Percentiles rank a stretch among this genome's conserved stretches.
phyloP scores from a whole-genome alignment of 805 yeast species.

The Metschnikowia arizonensis region DNA sequence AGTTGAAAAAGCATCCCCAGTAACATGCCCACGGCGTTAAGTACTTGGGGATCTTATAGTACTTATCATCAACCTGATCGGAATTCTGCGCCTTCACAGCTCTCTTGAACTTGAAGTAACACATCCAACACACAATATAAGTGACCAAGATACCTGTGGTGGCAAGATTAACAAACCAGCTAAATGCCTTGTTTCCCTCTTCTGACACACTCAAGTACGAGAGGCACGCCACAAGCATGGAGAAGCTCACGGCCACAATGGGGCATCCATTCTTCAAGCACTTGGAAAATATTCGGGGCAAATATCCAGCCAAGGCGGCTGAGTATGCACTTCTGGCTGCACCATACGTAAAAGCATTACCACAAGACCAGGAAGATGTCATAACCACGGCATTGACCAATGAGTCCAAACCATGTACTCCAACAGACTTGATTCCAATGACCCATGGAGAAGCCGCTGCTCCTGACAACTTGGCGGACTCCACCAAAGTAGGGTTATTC shows the following conservation, averaged over 20 bases:
- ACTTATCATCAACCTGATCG: conserved; percentile 21
- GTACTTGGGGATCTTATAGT: conserved; percentile 15
- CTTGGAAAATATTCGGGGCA: conserved; percentile 60
- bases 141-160: conserved; percentile 64
- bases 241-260: conserved; percentile 48
- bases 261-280: conserved; percentile 73
- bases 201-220: conserved; percentile 42
- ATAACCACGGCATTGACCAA: conserved; percentile 33
- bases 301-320: conserved; percentile 81
- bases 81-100: conserved; percentile 35
- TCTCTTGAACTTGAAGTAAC: conserved; percentile 42
- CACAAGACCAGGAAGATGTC: conserved; percentile 37
- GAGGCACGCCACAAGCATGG: conserved; percentile 33
- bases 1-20: conserved; percentile 21
- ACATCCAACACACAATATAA: conserved; percentile 55
- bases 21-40: conserved; percentile 15
- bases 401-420: conserved; percentile 32
- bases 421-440: conserved; percentile 33
- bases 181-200: conserved; percentile 58
- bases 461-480: conserved; percentile 32
- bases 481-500: conserved; percentile 28
- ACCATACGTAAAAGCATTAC: conserved; percentile 34
- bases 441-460: conserved; percentile 39
- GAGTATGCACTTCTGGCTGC: conserved; percentile 42
- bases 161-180: conserved; percentile 64